phyloP scores from a whole-genome alignment of 345 rosid species.

The Gossypium thurberi region DNA sequence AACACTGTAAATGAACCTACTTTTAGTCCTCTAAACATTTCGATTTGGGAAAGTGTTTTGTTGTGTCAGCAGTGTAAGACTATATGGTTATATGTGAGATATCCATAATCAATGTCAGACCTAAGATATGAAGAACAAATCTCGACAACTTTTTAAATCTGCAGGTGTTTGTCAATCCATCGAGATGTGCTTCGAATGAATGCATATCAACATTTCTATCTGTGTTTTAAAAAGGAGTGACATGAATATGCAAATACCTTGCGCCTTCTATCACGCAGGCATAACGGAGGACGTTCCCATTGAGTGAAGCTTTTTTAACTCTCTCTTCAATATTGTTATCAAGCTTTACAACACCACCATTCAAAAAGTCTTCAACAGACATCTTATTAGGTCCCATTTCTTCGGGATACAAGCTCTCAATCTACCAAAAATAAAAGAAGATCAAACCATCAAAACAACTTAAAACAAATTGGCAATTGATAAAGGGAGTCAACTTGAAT shows the following conservation, averaged over 20 bases:
- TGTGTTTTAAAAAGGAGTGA: background rate
- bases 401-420: slow-evolving; percentile 82
- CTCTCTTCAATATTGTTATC: slow-evolving; percentile 60
- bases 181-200: background rate
- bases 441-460: slow-evolving; percentile 2
- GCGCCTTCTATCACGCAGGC: slow-evolving; percentile 72
- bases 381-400: slow-evolving; percentile 64
- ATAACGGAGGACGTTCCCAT: slow-evolving; percentile 80
- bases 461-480: background rate
- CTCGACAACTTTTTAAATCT: background rate
- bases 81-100: background rate
- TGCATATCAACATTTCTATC: background rate
- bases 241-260: slow-evolving; percentile 38
- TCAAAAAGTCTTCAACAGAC: slow-evolving; percentile 71
- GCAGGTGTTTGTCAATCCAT: background rate
- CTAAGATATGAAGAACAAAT: background rate
- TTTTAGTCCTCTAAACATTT: background rate
- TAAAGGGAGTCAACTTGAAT: background rate
- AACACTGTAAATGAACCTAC: background rate
- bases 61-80: background rate
- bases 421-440: slow-evolving; percentile 30
- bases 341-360: slow-evolving; percentile 46
- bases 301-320: slow-evolving; percentile 62
- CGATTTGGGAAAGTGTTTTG: background rate
- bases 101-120: background rate